Conservation (phyloP, 2,329 filamentous ascomycete genomes). For the Exophiala sp. region DNA sequence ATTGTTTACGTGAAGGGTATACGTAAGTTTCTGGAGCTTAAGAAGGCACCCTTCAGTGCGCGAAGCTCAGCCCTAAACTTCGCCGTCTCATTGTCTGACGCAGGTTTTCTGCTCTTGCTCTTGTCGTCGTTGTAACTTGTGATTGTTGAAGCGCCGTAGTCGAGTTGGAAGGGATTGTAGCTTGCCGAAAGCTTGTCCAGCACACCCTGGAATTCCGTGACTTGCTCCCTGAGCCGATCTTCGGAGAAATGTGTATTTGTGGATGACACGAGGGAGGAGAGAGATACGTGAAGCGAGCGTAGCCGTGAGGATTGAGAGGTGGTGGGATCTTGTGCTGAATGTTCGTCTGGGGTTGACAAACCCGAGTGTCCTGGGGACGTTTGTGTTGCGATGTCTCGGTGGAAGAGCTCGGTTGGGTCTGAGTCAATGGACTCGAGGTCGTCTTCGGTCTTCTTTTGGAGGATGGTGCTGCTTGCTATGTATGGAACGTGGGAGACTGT, state of each 20-base stretch:
- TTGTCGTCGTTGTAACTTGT: conserved; percentile 28
- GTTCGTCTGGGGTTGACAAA: conserved; percentile 25
- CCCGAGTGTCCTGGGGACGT: conserved; percentile 50
- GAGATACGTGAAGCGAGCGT: conserved; percentile 46
- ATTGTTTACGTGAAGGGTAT: no score
- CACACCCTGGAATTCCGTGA: conserved; percentile 21
- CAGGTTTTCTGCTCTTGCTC: conserved; percentile 26
- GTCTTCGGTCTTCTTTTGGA: conserved; percentile 34
- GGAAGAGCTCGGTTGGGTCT: conserved; percentile 62
- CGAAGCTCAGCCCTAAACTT: conserved; percentile 59
- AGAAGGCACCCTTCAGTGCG: conserved; percentile 60
- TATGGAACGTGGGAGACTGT: conserved; percentile 53
- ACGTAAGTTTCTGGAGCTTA: conserved; percentile 57
- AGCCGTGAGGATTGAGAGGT: conserved; percentile 33
- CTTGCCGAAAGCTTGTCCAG: conserved; percentile 22
- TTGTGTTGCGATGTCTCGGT: conserved; percentile 61
- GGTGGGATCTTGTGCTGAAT: conserved; percentile 14
- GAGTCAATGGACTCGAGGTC: conserved; percentile 51
- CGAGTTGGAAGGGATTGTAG: conserved; percentile 30
- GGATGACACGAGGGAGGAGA: conserved; percentile 48
- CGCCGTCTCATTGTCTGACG: conserved; percentile 53
- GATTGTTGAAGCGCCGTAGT: conserved; percentile 12
- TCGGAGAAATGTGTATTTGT: conserved; percentile 43
- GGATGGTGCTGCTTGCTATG: conserved; percentile 17
- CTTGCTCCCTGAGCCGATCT: conserved; percentile 19